phyloP scores from a whole-genome alignment of 1,284 basidiomycete species.

The Ustilago bromivora region DNA sequence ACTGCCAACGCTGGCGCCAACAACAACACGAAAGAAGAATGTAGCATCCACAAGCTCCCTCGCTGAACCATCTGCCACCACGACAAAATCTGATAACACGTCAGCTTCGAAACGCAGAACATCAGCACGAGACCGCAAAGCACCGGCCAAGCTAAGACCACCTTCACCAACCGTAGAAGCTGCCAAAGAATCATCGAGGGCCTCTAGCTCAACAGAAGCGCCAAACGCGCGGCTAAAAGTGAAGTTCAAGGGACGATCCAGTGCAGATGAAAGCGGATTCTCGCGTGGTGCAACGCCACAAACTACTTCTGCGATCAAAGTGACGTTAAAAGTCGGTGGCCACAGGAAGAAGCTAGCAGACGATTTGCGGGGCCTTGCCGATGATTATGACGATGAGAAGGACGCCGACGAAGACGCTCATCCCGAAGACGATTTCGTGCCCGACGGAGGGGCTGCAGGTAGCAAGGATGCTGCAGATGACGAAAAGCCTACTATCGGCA shows the following conservation, averaged over 20 bases:
- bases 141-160: constrained; percentile 17
- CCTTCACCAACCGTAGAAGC: constrained; percentile 11
- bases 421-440: constrained; percentile 13
- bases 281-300: constrained; percentile 26
- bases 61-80: background rate
- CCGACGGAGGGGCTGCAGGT: background rate
- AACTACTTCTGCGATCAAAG: constrained; percentile 7
- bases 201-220: background rate
- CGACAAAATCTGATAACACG: background rate
- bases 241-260: constrained; percentile 9
- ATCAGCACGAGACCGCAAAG: constrained; percentile 26
- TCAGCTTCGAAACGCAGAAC: constrained; percentile 10
- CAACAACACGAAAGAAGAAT: background rate
- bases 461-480: constrained; percentile 1
- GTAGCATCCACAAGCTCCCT: background rate
- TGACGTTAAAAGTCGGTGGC: constrained; percentile 13
- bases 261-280: constrained; percentile 19
- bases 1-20: constrained; percentile 1
- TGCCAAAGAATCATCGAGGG: background rate
- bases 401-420: background rate
- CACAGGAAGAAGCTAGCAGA: constrained; percentile 21
- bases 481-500: constrained; percentile 1
- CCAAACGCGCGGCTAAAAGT: constrained; percentile 25
- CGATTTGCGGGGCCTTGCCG: constrained; percentile 27
- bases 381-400: constrained; percentile 10